Evolutionary conservation across 345 rosid species (phyloP).

Genomic region (Anastatica hierochuntica): DNA sequence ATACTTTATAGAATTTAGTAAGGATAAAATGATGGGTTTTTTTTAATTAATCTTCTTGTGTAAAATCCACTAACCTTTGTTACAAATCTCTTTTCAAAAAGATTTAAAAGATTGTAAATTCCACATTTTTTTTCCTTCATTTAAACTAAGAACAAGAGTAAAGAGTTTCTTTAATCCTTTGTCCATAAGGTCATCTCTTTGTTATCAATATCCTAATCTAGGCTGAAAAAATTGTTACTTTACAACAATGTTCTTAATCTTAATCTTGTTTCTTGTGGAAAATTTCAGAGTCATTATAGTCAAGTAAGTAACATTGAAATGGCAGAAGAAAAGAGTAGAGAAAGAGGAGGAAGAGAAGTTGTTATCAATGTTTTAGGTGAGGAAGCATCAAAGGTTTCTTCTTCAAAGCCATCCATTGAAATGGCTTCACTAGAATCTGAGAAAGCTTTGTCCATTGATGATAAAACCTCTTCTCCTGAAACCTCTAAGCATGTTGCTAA

Average conservation of each 20-base stretch:
- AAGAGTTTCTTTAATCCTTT: too few relatives aligned
- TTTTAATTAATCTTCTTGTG: neutral
- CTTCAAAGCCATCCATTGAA: slow-evolving; percentile 8
- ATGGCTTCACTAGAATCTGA: slow-evolving; percentile 18
- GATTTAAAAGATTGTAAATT: too few relatives aligned
- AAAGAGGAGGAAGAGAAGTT: slow-evolving; percentile 35
- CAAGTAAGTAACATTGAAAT: slow-evolving; percentile 15
- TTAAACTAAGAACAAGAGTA: too few relatives aligned
- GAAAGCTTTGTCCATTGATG: slow-evolving; percentile 29
- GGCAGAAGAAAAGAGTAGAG: slow-evolving; percentile 32
- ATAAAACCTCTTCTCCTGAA: slow-evolving; percentile 39
- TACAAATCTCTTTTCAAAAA: neutral
- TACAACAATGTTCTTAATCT: slow-evolving; percentile 4
- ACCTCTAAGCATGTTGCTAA: slow-evolving; percentile 31
- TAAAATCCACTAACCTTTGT: neutral
- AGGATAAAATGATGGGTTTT: neutral
- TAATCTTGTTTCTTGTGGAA: neutral
- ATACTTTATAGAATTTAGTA: neutral
- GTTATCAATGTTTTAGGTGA: slow-evolving; percentile 41
- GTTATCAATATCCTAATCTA: neutral
- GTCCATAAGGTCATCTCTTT: neutral
- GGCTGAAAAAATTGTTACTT: neutral
- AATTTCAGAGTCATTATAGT: slow-evolving; percentile 6
- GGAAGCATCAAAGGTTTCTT: slow-evolving; percentile 21
- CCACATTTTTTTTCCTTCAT: too few relatives aligned